These are phyloP conservation scores for Dactylellina cionopaga DNA, from an alignment of 2,329 filamentous ascomycete genomes.

Conservation along the genomic window DNA sequence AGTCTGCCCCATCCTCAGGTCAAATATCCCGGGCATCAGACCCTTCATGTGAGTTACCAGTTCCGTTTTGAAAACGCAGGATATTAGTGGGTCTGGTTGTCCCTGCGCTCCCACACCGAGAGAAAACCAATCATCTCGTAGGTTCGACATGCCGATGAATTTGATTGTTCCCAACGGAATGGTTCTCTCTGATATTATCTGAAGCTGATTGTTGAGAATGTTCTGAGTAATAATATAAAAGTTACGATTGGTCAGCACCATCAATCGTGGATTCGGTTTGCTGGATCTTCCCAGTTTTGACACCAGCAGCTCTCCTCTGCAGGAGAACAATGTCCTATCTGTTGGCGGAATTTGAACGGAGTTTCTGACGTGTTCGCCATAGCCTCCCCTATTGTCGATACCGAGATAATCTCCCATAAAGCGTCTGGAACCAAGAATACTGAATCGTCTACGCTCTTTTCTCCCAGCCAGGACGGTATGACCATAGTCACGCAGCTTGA, in stretches of 20 bases:
- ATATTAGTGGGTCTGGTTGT: slow-evolving; percentile 91
- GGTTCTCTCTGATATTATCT: slow-evolving; percentile 82
- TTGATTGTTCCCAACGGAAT: slow-evolving; percentile 89
- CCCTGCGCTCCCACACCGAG: slow-evolving; percentile 88
- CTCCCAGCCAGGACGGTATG: slow-evolving; percentile 81
- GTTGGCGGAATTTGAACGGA: slow-evolving; percentile 78
- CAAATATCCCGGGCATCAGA: slow-evolving; percentile 80
- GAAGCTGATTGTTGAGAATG: slow-evolving; percentile 80
- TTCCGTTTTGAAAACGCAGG: slow-evolving; percentile 95
- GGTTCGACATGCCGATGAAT: slow-evolving; percentile 79
- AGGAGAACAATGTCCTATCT: slow-evolving; percentile 89
- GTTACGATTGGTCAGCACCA: slow-evolving; percentile 85
- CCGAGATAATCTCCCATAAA: slow-evolving; percentile 78
- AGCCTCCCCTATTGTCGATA: slow-evolving; percentile 85
- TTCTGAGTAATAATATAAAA: slow-evolving; percentile 89
- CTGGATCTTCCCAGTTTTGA: slow-evolving; percentile 96
- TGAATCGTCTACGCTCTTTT: slow-evolving; percentile 81
- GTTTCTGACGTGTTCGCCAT: slow-evolving; percentile 86
- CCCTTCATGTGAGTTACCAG: slow-evolving; percentile 89
- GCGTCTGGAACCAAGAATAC: slow-evolving; percentile 83
- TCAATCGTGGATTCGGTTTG: slow-evolving; percentile 85
- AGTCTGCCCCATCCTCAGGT: slow-evolving; percentile 80
- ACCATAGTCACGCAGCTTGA: slow-evolving; percentile 87
- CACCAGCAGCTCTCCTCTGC: slow-evolving; percentile 86
- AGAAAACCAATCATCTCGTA: slow-evolving; percentile 97